Evolutionary conservation across 2,329 filamentous ascomycete species (phyloP), one percentile per base, ranked within the genome.

Genomic region (Cryphonectria nitschkei): DNA sequence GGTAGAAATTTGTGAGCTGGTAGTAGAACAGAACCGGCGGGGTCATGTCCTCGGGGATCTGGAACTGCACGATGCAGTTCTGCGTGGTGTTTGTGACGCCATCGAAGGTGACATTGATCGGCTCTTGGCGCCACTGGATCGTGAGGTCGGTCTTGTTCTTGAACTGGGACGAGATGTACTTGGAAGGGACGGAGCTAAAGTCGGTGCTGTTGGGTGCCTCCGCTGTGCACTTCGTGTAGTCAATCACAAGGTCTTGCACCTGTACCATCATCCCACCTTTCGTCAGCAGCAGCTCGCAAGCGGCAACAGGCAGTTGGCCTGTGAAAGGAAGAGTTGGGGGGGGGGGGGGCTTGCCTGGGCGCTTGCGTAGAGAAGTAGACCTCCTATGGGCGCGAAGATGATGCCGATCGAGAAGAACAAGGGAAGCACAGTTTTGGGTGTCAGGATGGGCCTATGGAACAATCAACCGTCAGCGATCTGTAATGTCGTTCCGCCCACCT

Each of bases 1-100:
- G 96, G 84, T 98, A 98, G 84, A 99, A 99, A 83, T 98, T 97
- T 70, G 94, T 95, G 74, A 99, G 90, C 75, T 92, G 92, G 82
- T 99, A 99, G 84, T 98, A 99, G 81, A 98, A 90, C 73, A 95
- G 88, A 14, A 99, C 93, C 0, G 95, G 94, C 0, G 94, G 89
- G 3, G 87, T 86, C 81, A 99, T 91, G 71, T 90, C 84, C 76
- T 95, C 91, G 1, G 94, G 93, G 11, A 98, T 90, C 50, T 88
- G 84, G 82, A 98, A 97, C 73, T 89, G 86, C 69, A 99, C 81
- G 43, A 87, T 87, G 86, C 96, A 99, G 82, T 88, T 76, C 82
- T 65, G 83, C 82, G 60, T 80, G 75, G 34, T 80, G 68, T 81
- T 73, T 11, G 72, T 71, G 41, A 81, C 80, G 61, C 79, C 79